Conservation (phyloP, 2,329 filamentous ascomycete genomes). For the Alternaria ventricosa region DNA sequence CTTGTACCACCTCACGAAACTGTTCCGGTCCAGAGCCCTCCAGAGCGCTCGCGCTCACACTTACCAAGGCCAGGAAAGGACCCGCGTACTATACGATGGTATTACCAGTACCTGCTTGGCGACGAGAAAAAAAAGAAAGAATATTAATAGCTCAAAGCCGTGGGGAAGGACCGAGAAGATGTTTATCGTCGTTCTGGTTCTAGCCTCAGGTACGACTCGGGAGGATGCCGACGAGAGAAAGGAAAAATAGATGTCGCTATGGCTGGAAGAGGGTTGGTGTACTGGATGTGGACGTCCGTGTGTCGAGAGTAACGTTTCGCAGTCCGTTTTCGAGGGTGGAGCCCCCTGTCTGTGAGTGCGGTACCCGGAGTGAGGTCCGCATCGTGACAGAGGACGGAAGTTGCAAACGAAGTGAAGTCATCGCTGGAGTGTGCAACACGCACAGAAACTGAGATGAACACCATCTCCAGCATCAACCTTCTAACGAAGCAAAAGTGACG, state of each 20-base stretch:
- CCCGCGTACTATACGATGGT: neutral
- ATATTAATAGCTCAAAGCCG: neutral
- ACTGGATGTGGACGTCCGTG: constrained; percentile 2
- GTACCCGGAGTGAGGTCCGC: neutral
- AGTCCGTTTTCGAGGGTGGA: constrained; percentile 3
- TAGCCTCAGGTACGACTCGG: constrained; percentile 1
- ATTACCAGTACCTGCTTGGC: neutral
- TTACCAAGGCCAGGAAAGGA: neutral
- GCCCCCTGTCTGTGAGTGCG: constrained; percentile 2
- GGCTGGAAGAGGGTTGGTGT: constrained; percentile 3
- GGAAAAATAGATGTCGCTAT: constrained; percentile 1
- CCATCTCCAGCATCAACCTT: neutral
- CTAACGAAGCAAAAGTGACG: neutral
- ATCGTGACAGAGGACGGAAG: neutral
- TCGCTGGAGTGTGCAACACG: neutral
- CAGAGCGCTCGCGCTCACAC: neutral
- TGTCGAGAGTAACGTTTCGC: constrained; percentile 15
- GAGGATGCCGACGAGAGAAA: neutral
- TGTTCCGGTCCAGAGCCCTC: neutral
- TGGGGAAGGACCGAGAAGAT: neutral
- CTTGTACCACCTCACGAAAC: neutral
- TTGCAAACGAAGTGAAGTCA: neutral
- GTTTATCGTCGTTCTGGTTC: constrained; percentile 1
- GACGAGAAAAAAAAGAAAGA: neutral
- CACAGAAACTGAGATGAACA: neutral